Evolutionary conservation across 306 rosid genomes (phyloP).

Genomic region (Abrus pulchellus): DNA sequence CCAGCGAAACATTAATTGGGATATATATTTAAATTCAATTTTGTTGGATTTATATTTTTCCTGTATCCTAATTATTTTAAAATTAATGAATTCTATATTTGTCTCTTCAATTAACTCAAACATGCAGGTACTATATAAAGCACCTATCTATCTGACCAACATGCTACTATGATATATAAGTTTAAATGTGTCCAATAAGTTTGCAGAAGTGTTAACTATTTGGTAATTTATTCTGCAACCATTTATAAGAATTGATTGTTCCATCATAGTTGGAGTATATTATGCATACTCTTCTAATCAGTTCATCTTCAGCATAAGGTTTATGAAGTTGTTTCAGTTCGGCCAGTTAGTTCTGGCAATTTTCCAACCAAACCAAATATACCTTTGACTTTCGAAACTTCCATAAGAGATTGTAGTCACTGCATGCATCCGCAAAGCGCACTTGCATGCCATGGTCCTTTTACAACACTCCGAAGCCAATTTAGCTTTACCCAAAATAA

Average conservation of each 20-base stretch:
- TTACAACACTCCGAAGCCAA: conserved; percentile 26
- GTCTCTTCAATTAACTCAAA: not conserved
- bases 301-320: conserved; percentile 18
- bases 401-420: not conserved
- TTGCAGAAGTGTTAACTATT: not conserved
- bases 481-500: conserved; percentile 9
- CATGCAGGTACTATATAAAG: not conserved
- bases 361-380: conserved; percentile 2
- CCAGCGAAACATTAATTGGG: too few relatives aligned
- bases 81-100: too few relatives aligned
- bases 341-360: conserved; percentile 24
- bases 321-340: conserved; percentile 20
- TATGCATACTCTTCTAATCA: not conserved
- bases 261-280: conserved; percentile 43
- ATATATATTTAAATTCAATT: too few relatives aligned
- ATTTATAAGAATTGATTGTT: conserved; percentile 27
- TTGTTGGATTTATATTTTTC: too few relatives aligned
- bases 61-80: not conserved
- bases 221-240: not conserved
- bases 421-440: not conserved
- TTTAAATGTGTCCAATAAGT: not conserved
- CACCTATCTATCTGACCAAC: not conserved
- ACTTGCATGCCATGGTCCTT: conserved; percentile 3
- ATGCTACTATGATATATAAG: not conserved
- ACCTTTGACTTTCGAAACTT: not conserved